Percentiles rank a stretch among this genome's conserved stretches.
These are phyloP conservation scores for Irpex sp. DNA, from an alignment of 1,284 basidiomycete genomes.

Conservation along the genomic window DNA sequence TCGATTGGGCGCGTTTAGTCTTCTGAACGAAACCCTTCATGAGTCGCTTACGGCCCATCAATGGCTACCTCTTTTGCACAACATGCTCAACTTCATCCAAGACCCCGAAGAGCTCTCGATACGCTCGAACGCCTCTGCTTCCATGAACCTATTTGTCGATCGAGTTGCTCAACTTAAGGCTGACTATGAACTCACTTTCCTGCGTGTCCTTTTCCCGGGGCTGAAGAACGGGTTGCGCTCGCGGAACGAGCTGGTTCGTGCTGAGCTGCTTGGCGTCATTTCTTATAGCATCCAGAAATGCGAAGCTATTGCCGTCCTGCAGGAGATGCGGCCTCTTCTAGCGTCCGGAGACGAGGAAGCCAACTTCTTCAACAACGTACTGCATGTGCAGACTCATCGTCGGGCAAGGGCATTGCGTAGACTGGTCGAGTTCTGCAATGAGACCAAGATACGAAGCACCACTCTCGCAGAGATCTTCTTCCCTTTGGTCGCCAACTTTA, in stretches of 20 bases:
- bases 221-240: conserved; percentile 82
- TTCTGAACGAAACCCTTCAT: conserved; percentile 67
- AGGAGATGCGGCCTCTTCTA: conserved; percentile 82
- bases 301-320: conserved; percentile 54
- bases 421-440: conserved; percentile 79
- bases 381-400: conserved; percentile 93
- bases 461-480: conserved; percentile 84
- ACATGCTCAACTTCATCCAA: conserved; percentile 84
- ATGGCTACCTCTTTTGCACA: conserved; percentile 87
- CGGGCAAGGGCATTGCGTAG: conserved; percentile 86
- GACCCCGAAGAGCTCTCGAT: conserved; percentile 90
- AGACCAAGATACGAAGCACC: conserved; percentile 65
- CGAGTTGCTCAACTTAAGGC: conserved; percentile 37
- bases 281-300: conserved; percentile 75
- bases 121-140: conserved; percentile 76
- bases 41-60: conserved; percentile 47
- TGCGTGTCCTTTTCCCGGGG: conserved; percentile 73
- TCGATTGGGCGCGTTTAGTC: conserved; percentile 76
- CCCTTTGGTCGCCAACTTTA: conserved; percentile 84
- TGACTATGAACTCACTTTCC: conserved; percentile 55
- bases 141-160: conserved; percentile 80
- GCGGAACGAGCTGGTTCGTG: conserved; percentile 85
- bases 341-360: conserved; percentile 92
- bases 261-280: conserved; percentile 82
- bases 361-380: conserved; percentile 95